Evolutionary conservation across 2,329 filamentous ascomycete species (phyloP), one percentile per base, ranked within the genome.

Genomic region (Colletotrichum orchidophilum): DNA sequence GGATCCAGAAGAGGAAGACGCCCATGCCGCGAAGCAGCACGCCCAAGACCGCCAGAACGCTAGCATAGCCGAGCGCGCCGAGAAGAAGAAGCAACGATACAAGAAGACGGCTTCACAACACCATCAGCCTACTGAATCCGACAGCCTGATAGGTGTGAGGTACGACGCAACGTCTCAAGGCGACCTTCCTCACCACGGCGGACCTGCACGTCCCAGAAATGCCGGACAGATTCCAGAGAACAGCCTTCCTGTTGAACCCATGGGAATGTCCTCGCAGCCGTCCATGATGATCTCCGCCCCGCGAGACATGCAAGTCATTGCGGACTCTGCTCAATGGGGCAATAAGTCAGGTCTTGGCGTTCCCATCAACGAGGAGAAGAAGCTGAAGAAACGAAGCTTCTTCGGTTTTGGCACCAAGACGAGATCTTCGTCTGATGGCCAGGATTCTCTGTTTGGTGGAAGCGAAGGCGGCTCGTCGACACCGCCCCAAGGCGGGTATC

Each of bases 291-390:
- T 98, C 63, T 98, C 96, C 1, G 94, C 87, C 1, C 95, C 96
- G 1, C 95, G 91, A 69, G 96, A 98, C 78, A 92, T 93, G 18
- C 90, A 94, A 59, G 87, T 94, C 21, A 97, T 98, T 73, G 91
- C 95, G 29, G 93, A 98, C 79, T 87, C 91, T 18, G 88, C 91
- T n/a, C 87, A 90, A 5, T 97, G 95, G 94, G 95, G 95, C n/a
- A 94, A 93, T 80, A 96, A 91, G 80, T 80, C 87, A n/a, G 84
- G 83, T 12, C 79, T 87, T 29, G 79, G 83, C 55, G 79, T 87
- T 80, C 69, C 87, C 80, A 73, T 86, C 74, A 65, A 83, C 82
- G 91, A 94, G 35, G 95, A 96, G 77, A 96, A 97, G 81, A 93
- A 93, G 81, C 86, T 87, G 66, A 89, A 94, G 80, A 98, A 98